Evolutionary conservation across 768 basidiomycete genomes (phyloP).

Genomic region (Cystobasidium onofrii): DNA sequence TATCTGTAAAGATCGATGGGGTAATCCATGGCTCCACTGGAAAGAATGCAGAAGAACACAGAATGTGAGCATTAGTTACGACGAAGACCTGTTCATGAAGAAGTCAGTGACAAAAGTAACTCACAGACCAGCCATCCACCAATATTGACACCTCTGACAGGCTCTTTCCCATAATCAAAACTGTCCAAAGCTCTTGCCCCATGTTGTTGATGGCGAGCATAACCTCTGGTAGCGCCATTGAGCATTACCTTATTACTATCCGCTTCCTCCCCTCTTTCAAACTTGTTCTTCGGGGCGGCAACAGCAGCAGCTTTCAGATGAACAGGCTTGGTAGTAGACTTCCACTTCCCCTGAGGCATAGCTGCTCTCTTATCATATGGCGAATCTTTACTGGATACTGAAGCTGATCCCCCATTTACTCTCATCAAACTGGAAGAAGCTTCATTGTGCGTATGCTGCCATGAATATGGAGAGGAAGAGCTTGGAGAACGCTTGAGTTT

Average conservation of each 20-base stretch:
- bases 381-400: neutral
- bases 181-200: neutral
- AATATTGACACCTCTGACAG: conserved; percentile 71
- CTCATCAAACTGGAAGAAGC: neutral
- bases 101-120: neutral
- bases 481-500: neutral
- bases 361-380: conserved; percentile 5
- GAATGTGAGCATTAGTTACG: neutral
- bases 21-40: conserved; percentile 68
- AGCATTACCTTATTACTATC: neutral
- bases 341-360: conserved; percentile 12
- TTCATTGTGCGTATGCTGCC: neutral
- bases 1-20: conserved; percentile 64
- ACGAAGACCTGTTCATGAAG: no score
- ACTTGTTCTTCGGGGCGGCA: neutral
- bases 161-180: neutral
- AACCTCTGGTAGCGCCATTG: neutral
- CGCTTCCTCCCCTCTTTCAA: neutral
- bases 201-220: neutral
- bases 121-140: conserved; percentile 54
- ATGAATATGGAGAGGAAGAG: neutral
- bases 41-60: neutral
- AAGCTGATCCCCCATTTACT: neutral
- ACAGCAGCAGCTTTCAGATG: conserved; percentile 2
- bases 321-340: neutral